A percentile compares a stretch with the other conserved stretches of the same genome.
phyloP scores from a whole-genome alignment of 345 rosid species.

The Brassica nigra region DNA sequence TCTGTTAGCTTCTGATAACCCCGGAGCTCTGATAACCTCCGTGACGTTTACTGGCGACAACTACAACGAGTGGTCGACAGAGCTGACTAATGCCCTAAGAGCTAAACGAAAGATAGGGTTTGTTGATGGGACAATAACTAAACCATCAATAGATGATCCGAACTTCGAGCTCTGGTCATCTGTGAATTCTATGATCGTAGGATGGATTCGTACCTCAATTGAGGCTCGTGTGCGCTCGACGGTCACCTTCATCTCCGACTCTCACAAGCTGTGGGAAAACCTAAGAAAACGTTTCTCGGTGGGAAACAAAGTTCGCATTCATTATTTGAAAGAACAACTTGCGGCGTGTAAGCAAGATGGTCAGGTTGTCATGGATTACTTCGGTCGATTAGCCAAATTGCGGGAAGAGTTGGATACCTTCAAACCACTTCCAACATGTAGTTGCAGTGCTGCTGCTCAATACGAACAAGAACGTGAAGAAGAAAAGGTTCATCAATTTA shows the following conservation, averaged over 20 bases:
- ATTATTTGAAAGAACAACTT: neutral
- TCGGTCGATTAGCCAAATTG: neutral
- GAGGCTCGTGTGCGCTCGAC: neutral
- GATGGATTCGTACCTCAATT: neutral
- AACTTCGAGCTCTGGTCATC: neutral
- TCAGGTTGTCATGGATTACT: neutral
- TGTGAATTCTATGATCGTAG: neutral
- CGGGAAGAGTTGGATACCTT: neutral
- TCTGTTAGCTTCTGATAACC: neutral
- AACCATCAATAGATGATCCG: neutral
- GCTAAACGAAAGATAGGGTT: neutral
- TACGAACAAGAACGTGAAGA: neutral
- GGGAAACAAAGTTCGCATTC: neutral
- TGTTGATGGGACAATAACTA: neutral
- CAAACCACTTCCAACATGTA: neutral
- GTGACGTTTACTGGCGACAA: neutral
- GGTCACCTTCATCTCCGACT: neutral
- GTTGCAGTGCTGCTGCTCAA: neutral
- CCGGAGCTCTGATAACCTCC: neutral
- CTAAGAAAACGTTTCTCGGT: neutral
- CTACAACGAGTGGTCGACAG: neutral
- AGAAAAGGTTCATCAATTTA: neutral
- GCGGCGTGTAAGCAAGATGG: neutral
- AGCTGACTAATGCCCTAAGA: neutral
- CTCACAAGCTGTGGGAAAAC: neutral